Conservation (phyloP, 106 monocot genomes). For the Gastrodia elata region DNA sequence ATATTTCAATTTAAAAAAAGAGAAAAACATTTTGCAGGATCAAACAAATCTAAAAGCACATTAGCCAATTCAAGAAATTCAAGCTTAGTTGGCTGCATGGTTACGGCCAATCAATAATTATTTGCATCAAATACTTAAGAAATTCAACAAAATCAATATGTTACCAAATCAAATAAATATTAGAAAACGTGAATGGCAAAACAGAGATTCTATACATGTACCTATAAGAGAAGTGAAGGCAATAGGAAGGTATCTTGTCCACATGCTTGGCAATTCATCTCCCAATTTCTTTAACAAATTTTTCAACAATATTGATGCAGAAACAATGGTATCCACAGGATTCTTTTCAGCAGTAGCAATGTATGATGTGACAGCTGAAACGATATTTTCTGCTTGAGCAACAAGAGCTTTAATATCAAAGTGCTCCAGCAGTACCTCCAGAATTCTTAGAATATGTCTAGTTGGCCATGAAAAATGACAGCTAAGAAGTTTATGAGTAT, state of each 20-base stretch:
- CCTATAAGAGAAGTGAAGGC: conserved; percentile 61
- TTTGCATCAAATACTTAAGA: not conserved
- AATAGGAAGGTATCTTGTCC: conserved; percentile 38
- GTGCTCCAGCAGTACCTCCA: conserved; percentile 43
- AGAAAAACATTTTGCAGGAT: not conserved
- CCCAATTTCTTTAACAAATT: conserved; percentile 37
- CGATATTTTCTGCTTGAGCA: conserved; percentile 35
- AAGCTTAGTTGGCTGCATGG: not conserved
- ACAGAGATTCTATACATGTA: conserved; percentile 19
- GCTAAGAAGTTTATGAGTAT: conserved; percentile 35
- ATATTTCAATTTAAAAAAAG: not conserved
- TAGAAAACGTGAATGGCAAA: not conserved
- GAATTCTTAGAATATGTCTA: conserved; percentile 42
- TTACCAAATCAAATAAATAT: not conserved
- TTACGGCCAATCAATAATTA: not conserved
- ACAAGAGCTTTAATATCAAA: conserved; percentile 28
- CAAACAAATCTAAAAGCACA: not conserved
- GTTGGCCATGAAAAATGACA: conserved; percentile 33
- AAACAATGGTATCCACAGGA: conserved; percentile 49
- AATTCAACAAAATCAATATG: not conserved
- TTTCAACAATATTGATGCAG: conserved; percentile 43
- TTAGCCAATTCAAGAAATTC: not conserved
- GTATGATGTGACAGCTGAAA: conserved; percentile 39
- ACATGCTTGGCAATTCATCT: conserved; percentile 34
- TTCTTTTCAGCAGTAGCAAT: conserved; percentile 40